Conservation (phyloP, 305 asterid genomes). For the Rubia balearica region DNA sequence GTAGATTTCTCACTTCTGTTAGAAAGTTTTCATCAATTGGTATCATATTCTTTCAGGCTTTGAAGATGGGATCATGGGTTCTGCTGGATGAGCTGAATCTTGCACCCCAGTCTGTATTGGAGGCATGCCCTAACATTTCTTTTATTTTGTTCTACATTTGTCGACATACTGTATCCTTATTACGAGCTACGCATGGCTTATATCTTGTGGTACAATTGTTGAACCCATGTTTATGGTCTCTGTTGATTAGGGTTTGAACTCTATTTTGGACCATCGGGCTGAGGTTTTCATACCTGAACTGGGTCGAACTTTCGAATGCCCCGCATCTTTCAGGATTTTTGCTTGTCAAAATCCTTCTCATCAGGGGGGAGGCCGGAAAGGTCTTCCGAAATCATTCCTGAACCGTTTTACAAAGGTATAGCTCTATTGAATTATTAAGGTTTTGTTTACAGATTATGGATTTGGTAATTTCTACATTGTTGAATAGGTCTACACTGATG, state of each 20-base stretch:
- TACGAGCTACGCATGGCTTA: not conserved
- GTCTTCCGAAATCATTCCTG: slow-evolving; percentile 94
- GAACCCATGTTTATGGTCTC: not conserved
- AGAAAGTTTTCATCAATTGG: slow-evolving; percentile 9
- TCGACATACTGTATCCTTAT: not conserved
- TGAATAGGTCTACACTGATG: slow-evolving; percentile 85
- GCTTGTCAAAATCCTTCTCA: slow-evolving; percentile 96
- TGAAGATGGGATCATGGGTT: slow-evolving; percentile 96
- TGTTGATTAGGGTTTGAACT: slow-evolving; percentile 71
- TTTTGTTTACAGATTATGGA: not conserved
- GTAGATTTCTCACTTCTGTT: slow-evolving; percentile 13
- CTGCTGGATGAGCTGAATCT: slow-evolving; percentile 97
- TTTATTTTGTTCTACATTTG: slow-evolving; percentile 9
- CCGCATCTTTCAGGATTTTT: slow-evolving; percentile 81
- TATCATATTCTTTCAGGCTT: slow-evolving; percentile 55
- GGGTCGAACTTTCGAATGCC: slow-evolving; percentile 79
- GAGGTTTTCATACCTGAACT: slow-evolving; percentile 98
- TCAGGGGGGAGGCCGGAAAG: slow-evolving; percentile 99
- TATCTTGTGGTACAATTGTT: not conserved
- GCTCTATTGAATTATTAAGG: slow-evolving; percentile 7
- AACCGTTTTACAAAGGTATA: slow-evolving; percentile 94
- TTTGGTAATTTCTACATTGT: slow-evolving; percentile 8
- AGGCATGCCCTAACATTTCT: slow-evolving; percentile 40
- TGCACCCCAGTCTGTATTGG: slow-evolving; percentile 97
- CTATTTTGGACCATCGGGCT: slow-evolving; percentile 95